A percentile compares a stretch with the other conserved stretches of the same genome.
Evolutionary conservation across 345 rosid genomes (phyloP).

Genomic region (Pugionium dolabratum): DNA sequence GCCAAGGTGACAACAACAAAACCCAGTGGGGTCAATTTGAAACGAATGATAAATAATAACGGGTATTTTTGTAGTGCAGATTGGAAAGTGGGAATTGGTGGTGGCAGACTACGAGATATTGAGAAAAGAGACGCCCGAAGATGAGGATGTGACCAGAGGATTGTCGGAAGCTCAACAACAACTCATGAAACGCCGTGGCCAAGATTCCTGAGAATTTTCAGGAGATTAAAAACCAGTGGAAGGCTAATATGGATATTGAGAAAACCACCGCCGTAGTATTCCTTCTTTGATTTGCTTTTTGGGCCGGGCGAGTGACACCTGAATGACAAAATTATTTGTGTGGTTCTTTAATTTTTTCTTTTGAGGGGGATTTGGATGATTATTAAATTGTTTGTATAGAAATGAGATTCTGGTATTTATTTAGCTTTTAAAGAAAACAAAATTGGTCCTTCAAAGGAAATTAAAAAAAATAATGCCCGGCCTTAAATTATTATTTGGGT

Average conservation of each 20-base stretch:
- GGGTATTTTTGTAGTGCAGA: constrained; percentile 41
- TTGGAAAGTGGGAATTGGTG: constrained; percentile 68
- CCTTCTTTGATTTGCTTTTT: constrained; percentile 2
- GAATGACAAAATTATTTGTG: constrained; percentile 20
- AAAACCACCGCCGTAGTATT: neutral
- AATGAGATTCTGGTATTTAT: constrained; percentile 25
- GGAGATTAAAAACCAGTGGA: neutral
- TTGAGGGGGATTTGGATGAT: constrained; percentile 20
- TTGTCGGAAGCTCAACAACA: constrained; percentile 57
- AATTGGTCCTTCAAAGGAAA: neutral
- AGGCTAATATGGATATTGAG: neutral
- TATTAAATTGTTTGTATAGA: constrained; percentile 33
- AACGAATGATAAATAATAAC: neutral
- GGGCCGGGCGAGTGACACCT: constrained; percentile 20
- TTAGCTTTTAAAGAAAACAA: constrained; percentile 3
- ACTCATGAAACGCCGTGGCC: constrained; percentile 49
- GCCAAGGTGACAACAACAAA: constrained; percentile 52
- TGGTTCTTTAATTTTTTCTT: constrained; percentile 24
- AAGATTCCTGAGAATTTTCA: constrained; percentile 19
- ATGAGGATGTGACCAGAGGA: constrained; percentile 58
- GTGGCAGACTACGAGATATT: constrained; percentile 68
- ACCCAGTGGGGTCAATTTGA: neutral
- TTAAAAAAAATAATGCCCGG: neutral
- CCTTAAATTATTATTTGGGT: neutral
- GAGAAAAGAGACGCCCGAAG: constrained; percentile 59